Evolutionary conservation across 2,329 filamentous ascomycete species (phyloP), one percentile per base, ranked within the genome.

Genomic region (Chrysoporthe deuterocubensis): DNA sequence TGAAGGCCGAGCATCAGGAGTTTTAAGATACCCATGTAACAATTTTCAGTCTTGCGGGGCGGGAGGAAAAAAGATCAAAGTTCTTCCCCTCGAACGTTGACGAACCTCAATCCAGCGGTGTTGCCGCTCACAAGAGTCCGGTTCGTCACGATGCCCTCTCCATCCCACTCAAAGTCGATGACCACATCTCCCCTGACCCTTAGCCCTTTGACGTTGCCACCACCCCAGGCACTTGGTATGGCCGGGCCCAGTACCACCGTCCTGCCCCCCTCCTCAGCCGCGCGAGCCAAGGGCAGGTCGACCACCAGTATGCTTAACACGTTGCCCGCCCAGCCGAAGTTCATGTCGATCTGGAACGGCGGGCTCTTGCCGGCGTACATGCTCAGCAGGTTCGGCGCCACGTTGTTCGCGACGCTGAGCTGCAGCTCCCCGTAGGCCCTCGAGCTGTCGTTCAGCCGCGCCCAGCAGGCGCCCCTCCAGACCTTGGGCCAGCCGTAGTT

Each of bases 281-380:
- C 48, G 71, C 72, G 13, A 74, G 44, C 8, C 26, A 75, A 70
- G 0, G 81, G 79, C 52, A 85, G 63, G 73, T 87, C 83, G n/a
- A 85, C 79, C 60, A 85, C 78, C 52, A 87, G 73, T 83, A 87
- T 83, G 67, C 79, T 78, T 65, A 87, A 68, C 63, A 86, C 78
- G 0, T 83, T 84, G 0, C 83, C 85, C 2, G 78, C 78, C 32
- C 81, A 74, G 1, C 85, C 86, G 69, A 85, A 87, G 72, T 88
- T 88, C 7, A 85, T 86, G 73, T 88, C 86, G 67, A 88, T 87
- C 76, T 88, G 86, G 70, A 88, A 88, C 1, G 86, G 84, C 59
- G 76, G 74, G 6, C 78, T 74, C 11, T 76, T 73, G 0, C 78
- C 83, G 9, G 71, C 75, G 71, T 87, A 88, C 81, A 87, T 85